Conservation (phyloP, 495 filamentous ascomycete species). For the Penicillium bialowiezense region DNA sequence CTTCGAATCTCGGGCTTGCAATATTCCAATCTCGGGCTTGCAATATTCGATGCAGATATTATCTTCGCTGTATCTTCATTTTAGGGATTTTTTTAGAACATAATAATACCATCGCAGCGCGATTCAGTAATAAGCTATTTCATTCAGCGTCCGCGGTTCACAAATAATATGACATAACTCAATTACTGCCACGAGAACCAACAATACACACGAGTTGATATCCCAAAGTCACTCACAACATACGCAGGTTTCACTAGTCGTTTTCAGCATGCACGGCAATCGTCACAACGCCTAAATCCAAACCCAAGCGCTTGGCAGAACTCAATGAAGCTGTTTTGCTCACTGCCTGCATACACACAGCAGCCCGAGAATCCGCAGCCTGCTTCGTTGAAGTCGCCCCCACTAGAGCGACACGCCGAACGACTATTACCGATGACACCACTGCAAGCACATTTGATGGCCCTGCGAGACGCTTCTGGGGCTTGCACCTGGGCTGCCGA, state of each 20-base stretch:
- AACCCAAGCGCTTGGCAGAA: conserved; percentile 9
- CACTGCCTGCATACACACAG: conserved; percentile 12
- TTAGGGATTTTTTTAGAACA: conserved; percentile 11
- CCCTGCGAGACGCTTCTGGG: no score
- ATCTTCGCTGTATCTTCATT: conserved; percentile 15
- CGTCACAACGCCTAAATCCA: conserved; percentile 19
- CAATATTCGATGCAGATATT: conserved; percentile 18
- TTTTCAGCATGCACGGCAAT: conserved; percentile 13
- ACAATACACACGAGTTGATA: neutral
- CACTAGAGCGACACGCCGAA: neutral
- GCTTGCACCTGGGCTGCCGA: neutral
- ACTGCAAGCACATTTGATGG: conserved; percentile 5
- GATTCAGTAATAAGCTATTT: neutral
- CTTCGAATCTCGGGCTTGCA: conserved; percentile 9
- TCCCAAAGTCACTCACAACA: neutral
- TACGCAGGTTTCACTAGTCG: neutral
- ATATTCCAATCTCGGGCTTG: no score
- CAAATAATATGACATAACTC: neutral
- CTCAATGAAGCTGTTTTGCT: conserved; percentile 14
- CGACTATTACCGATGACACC: neutral
- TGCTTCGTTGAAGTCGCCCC: conserved; percentile 6
- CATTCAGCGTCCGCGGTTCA: no score
- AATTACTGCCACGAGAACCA: neutral
- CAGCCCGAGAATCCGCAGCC: conserved; percentile 17
- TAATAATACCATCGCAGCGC: conserved; percentile 9